Base-by-base conservation (phyloP, 495 filamentous ascomycete species). In the Hypoxylon intermedium region DNA sequence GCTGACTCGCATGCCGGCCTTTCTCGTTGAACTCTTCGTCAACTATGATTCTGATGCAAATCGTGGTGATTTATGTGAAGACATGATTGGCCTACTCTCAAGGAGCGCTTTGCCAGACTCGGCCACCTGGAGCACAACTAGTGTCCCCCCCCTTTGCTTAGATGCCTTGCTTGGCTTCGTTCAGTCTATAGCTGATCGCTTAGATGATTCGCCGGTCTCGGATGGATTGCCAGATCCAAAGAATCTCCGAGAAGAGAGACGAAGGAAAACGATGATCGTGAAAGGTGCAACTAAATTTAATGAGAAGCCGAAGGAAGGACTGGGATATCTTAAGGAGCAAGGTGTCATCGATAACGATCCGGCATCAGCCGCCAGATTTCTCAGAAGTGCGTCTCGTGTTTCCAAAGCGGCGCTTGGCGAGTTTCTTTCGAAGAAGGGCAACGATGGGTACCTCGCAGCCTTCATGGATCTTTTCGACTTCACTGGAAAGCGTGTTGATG, bases 31-130 rank as follows among this genome's bases (percentile, higher is more conserved):
- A 71, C 81, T 99, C 12, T 98, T 94, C 64, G 84, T 97, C 74
- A 99, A 99, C 75, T 99, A 99, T 68, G 94, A 99, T 74, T 98
- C 93, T 60, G 93, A 97, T 62, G 87, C 92, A 28, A 90, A 98
- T 71, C 86, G 95, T 23, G 87, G 85, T 30, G 94, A 98, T 73
- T 73, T 99, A 2, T 99, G 95, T 67, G 91, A 95, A 72, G 94
- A 99, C 67, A 87, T 98, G 82, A 85, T 99, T 38, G 93, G 94
- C 2, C 75, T 99, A 31, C 80, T 99, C 31, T 92, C 94, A 21
- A 82, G 94, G 51, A 98, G 96, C 67, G 94, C 94, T 7, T 92
- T 99, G 64, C 94, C 94, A 6, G 94, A 99, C 68, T 96, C 94
- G 2, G 95, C 93, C 9, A 98, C 93, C 18, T 99, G 94, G 94